Conservation (phyloP, 2,329 filamentous ascomycete species). For the Aspergillus versicolor region DNA sequence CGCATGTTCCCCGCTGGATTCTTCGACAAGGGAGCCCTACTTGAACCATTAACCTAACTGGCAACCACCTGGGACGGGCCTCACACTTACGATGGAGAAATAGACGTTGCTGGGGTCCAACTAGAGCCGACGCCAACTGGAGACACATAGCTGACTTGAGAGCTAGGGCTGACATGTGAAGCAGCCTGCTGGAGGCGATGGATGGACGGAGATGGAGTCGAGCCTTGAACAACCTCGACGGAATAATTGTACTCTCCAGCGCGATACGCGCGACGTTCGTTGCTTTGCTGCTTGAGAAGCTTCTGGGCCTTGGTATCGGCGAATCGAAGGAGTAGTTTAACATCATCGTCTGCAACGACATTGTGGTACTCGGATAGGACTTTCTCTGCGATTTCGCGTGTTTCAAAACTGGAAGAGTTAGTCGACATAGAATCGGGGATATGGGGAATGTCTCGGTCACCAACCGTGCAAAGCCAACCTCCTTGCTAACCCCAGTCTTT, state of each 20-base stretch:
- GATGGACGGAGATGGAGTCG: slow-evolving; percentile 45
- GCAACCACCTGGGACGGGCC: neutral
- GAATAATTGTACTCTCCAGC: slow-evolving; percentile 85
- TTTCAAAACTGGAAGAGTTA: slow-evolving; percentile 69
- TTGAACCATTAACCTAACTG: slow-evolving; percentile 27
- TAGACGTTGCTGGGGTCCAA: slow-evolving; percentile 50
- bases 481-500: slow-evolving; percentile 83
- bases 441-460: neutral
- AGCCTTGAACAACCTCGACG: slow-evolving; percentile 46
- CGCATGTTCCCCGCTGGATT: slow-evolving; percentile 36
- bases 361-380: slow-evolving; percentile 88
- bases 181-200: slow-evolving; percentile 41
- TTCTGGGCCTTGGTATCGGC: slow-evolving; percentile 97
- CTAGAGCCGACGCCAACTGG: slow-evolving; percentile 41
- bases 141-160: slow-evolving; percentile 44
- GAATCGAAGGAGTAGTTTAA: slow-evolving; percentile 90
- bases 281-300: slow-evolving; percentile 91
- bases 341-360: slow-evolving; percentile 71
- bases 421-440: slow-evolving; percentile 12
- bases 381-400: slow-evolving; percentile 82
- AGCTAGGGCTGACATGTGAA: slow-evolving; percentile 43
- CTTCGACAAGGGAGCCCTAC: slow-evolving; percentile 41
- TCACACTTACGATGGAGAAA: slow-evolving; percentile 47
- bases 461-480: slow-evolving; percentile 95
- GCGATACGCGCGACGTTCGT: slow-evolving; percentile 90